Percentiles rank a stretch among this genome's conserved stretches.
These are phyloP conservation scores for Pleochaeta shiraiana DNA, from an alignment of 2,329 filamentous ascomycete genomes.

Conservation along the genomic window DNA sequence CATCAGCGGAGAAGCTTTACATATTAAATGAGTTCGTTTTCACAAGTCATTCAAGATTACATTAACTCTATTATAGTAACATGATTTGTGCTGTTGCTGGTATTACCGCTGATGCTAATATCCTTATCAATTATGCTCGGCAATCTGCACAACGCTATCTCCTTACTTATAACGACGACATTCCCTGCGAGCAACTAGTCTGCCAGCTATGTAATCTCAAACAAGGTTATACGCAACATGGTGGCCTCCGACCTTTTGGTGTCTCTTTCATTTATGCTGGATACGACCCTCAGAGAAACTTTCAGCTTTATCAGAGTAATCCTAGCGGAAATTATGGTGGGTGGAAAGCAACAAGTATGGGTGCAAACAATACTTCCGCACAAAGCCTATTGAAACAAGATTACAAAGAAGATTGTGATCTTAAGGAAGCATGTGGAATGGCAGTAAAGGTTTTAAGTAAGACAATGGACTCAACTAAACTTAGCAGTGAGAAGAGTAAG, in stretches of 20 bases:
- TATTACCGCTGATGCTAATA: slow-evolving; percentile 99
- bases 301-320: slow-evolving; percentile 98
- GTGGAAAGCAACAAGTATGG: slow-evolving; percentile 97
- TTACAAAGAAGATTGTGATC: slow-evolving; percentile 93
- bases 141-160: slow-evolving; percentile 95
- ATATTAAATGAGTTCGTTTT: slow-evolving; percentile 78
- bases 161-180: slow-evolving; percentile 98
- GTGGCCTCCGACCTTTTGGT: slow-evolving; percentile 92
- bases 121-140: slow-evolving; percentile 98
- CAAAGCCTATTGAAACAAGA: slow-evolving; percentile 97
- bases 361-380: slow-evolving; percentile 94
- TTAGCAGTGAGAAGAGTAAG: slow-evolving; percentile 98
- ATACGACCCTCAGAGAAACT: slow-evolving; percentile 87
- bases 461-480: slow-evolving; percentile 98
- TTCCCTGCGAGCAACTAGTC: slow-evolving; percentile 96
- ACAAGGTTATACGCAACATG: slow-evolving; percentile 98
- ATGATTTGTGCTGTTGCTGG: slow-evolving; percentile 99
- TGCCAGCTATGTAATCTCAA: slow-evolving; percentile 93
- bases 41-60: not conserved
- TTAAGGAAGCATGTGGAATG: slow-evolving; percentile 92
- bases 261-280: slow-evolving; percentile 99
- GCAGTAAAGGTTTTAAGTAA: slow-evolving; percentile 99
- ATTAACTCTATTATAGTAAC: slow-evolving; percentile 38
- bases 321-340: slow-evolving; percentile 97
- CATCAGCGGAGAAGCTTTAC: slow-evolving; percentile 98